These are phyloP conservation scores for Phytophthora multivora DNA, from an alignment of 352 stramenopile genomes.

Conservation along the genomic window DNA sequence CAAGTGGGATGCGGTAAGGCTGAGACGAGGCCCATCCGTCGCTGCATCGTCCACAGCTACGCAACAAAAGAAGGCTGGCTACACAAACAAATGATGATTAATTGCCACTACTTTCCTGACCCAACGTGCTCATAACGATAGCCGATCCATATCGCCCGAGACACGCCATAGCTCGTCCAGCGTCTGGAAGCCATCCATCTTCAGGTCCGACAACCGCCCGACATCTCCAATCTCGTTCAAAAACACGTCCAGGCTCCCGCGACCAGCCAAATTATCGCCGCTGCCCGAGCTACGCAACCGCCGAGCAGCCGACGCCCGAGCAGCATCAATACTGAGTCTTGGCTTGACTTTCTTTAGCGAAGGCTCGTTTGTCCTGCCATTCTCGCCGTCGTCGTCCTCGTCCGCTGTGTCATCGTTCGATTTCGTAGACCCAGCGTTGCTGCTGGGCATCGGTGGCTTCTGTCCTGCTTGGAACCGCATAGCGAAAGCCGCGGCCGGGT, in stretches of 20 bases:
- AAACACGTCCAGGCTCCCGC: conserved; percentile 75
- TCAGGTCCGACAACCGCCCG: conserved; percentile 80
- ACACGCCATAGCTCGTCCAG: conserved; percentile 85
- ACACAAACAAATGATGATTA: conserved; percentile 25
- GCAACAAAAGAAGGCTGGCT: conserved; percentile 19
- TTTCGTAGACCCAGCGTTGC: conserved; percentile 35
- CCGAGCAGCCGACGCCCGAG: conserved; percentile 69
- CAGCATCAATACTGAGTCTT: conserved; percentile 76
- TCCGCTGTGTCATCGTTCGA: conserved; percentile 43
- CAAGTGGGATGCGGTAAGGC: conserved; percentile 23
- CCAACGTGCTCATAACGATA: conserved; percentile 65
- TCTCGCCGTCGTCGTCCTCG: conserved; percentile 48
- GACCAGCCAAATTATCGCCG: conserved; percentile 51
- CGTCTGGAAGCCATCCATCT: conserved; percentile 86
- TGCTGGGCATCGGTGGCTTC: conserved; percentile 45
- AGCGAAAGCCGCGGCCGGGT: conserved; percentile 59
- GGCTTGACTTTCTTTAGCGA: conserved; percentile 80
- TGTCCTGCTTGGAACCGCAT: conserved; percentile 53
- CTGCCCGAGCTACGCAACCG: conserved; percentile 69
- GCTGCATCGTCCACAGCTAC: too few relatives aligned
- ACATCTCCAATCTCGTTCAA: conserved; percentile 84
- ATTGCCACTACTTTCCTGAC: conserved; percentile 23
- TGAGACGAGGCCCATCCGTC: conserved; percentile 8
- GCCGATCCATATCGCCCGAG: conserved; percentile 83
- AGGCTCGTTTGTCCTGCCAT: conserved; percentile 45